phyloP scores from a whole-genome alignment of 345 rosid species.

The Eucalyptus pauciflora region DNA sequence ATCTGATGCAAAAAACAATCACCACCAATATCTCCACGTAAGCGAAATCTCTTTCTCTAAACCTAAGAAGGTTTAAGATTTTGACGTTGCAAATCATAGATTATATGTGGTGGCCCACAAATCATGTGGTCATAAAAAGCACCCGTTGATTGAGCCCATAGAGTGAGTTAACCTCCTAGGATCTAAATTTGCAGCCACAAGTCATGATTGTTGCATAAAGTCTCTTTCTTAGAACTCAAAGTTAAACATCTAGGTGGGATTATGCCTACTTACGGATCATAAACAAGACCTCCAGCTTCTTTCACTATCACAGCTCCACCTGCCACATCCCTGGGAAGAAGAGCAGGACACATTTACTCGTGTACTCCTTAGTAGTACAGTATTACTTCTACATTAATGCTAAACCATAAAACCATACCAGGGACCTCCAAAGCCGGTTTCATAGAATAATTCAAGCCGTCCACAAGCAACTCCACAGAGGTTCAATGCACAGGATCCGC shows the following conservation, averaged over 20 bases:
- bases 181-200: neutral
- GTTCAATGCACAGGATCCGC: slow-evolving; percentile 90
- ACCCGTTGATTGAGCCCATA: neutral
- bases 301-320: slow-evolving; percentile 74
- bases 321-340: slow-evolving; percentile 74
- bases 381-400: neutral
- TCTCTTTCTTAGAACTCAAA: neutral
- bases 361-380: neutral
- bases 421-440: slow-evolving; percentile 83
- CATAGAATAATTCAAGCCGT: slow-evolving; percentile 75
- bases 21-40: neutral
- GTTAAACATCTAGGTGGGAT: neutral
- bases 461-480: slow-evolving; percentile 94
- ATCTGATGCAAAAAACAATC: slow-evolving; percentile 32
- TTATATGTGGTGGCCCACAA: neutral
- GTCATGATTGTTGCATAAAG: neutral
- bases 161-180: neutral
- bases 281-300: slow-evolving; percentile 93
- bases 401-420: slow-evolving; percentile 31
- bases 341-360: neutral
- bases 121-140: neutral
- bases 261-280: slow-evolving; percentile 72
- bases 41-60: neutral
- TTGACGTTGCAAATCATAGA: neutral
- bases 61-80: neutral